Conservation (phyloP, 805 yeast species). For the Candida tibetensis region DNA sequence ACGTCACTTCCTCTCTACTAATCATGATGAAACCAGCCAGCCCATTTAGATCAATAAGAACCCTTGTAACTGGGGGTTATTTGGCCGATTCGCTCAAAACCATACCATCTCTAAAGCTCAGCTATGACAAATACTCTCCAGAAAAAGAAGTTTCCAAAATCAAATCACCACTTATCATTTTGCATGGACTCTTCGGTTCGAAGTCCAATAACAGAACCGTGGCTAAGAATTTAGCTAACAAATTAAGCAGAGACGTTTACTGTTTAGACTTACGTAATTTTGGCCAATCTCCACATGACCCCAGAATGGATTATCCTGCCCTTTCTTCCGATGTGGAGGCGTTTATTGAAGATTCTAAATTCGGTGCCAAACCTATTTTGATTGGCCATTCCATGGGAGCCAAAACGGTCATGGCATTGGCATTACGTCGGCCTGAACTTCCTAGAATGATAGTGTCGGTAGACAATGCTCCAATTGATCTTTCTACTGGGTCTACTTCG, state of each 20-base stretch:
- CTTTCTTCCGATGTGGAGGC: conserved; percentile 82
- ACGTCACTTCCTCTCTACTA: too few species aligned
- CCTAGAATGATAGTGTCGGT: conserved; percentile 68
- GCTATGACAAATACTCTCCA: conserved; percentile 47
- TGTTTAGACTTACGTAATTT: conserved; percentile 84
- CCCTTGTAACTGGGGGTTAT: not conserved
- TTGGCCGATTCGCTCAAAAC: not conserved
- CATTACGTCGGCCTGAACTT: conserved; percentile 62
- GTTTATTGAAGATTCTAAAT: conserved; percentile 51
- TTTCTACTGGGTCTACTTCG: conserved; percentile 43
- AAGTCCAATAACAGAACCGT: conserved; percentile 77
- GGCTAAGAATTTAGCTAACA: conserved; percentile 53
- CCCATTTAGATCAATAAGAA: not conserved
- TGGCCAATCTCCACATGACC: conserved; percentile 83
- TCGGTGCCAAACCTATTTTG: conserved; percentile 50
- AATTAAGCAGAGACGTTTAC: conserved; percentile 55
- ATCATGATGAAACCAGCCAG: too few species aligned
- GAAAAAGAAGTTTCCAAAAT: conserved; percentile 18
- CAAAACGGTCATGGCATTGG: conserved; percentile 85
- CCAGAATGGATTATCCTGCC: conserved; percentile 71
- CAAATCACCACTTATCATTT: conserved; percentile 64
- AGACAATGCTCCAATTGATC: conserved; percentile 85
- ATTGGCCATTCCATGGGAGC: conserved; percentile 94
- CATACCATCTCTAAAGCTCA: not conserved
- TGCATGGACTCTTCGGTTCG: conserved; percentile 90